Conservation (phyloP, 495 filamentous ascomycete species). For the Penicillium desertorum region DNA sequence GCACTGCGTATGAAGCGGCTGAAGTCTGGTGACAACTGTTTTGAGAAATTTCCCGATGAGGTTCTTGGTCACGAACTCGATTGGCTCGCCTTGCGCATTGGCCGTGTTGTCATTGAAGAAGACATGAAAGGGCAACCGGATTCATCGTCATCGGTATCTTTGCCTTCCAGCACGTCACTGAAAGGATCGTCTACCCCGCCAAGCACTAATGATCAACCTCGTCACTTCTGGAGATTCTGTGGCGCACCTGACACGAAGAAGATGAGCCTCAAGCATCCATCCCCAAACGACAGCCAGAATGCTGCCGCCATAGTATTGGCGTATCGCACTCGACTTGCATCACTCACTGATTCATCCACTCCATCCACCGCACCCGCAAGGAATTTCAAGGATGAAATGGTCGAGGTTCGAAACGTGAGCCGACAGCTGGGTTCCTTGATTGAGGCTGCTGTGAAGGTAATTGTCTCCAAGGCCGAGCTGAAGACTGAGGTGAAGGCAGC, state of each 20-base stretch:
- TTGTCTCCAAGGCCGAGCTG: neutral
- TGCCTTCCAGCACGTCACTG: no score
- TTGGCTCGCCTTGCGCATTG: constrained; percentile 12
- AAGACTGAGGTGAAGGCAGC: neutral
- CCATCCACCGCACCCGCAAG: neutral
- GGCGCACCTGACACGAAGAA: neutral
- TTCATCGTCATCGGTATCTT: no score
- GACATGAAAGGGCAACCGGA: neutral
- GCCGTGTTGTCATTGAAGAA: neutral
- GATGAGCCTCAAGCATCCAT: neutral
- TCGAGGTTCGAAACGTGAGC: neutral
- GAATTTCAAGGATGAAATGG: neutral
- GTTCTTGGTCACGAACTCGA: constrained; percentile 17
- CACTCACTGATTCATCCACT: neutral
- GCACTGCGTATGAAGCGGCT: constrained; percentile 10
- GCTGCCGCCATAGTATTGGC: constrained; percentile 3
- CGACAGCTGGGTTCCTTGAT: neutral
- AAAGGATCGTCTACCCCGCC: neutral
- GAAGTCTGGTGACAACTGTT: neutral
- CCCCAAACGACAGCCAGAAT: neutral
- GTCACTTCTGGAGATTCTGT: neutral
- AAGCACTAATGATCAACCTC: neutral
- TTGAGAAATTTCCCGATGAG: constrained; percentile 1
- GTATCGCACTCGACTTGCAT: constrained; percentile 5
- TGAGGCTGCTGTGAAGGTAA: neutral